Evolutionary conservation across 75 land plant species (phyloP).

Genomic region (Pinus tabuliformis): DNA sequence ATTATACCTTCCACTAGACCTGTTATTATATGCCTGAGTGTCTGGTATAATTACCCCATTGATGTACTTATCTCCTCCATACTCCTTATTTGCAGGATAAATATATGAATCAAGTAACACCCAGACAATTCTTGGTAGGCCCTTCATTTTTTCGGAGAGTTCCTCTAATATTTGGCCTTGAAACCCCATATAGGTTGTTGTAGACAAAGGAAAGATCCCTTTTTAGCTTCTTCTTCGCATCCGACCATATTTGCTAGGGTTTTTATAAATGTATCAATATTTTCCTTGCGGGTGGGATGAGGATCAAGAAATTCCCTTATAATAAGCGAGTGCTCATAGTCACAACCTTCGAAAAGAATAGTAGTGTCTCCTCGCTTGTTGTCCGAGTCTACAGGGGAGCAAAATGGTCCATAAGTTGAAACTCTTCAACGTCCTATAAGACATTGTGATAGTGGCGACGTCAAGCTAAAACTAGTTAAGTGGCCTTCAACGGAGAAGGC

Average conservation of each 20-base stretch:
- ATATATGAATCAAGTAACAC: conserved; percentile 72
- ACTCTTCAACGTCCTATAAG: not conserved
- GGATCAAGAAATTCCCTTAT: conserved; percentile 54
- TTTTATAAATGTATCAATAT: conserved; percentile 51
- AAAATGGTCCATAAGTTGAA: conserved; percentile 27
- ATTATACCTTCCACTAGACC: conserved; percentile 6
- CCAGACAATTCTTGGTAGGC: conserved; percentile 61
- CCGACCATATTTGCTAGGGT: conserved; percentile 44
- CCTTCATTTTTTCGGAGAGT: conserved; percentile 7
- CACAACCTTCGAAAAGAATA: conserved; percentile 70
- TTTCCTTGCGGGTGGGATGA: conserved; percentile 41
- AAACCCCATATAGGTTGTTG: conserved; percentile 16
- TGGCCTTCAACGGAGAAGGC: not conserved
- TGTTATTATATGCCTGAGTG: conserved; percentile 8
- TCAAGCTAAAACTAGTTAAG: not conserved
- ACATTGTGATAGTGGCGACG: not conserved
- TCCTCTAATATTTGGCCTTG: conserved; percentile 17
- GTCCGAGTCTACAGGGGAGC: conserved; percentile 40
- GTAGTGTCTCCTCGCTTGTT: conserved; percentile 46
- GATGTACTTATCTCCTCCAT: conserved; percentile 36
- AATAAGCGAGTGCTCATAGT: conserved; percentile 68
- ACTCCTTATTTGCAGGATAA: conserved; percentile 62
- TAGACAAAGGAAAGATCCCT: conserved; percentile 6
- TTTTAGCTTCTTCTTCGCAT: conserved; percentile 22
- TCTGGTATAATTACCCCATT: conserved; percentile 13